A percentile compares a stretch with the other conserved stretches of the same genome.
Evolutionary conservation across 2,329 filamentous ascomycete species (phyloP).

Genomic region (Sclerotinia minor): DNA sequence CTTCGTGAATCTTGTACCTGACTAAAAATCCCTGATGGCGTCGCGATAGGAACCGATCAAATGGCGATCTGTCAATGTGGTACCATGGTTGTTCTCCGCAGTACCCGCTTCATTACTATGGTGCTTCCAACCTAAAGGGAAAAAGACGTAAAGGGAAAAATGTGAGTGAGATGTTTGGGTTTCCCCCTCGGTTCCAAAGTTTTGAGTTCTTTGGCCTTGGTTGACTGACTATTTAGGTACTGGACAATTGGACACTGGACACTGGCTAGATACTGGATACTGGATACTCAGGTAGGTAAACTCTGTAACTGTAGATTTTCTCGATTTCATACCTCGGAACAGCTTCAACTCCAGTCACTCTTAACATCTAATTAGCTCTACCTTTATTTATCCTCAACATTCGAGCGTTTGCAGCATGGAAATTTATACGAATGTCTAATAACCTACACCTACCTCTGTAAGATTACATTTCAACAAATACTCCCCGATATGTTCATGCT

Average conservation of each 20-base stretch:
- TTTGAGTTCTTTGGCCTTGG: not conserved
- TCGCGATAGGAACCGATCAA: constrained; percentile 20
- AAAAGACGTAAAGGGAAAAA: not conserved
- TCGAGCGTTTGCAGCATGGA: not conserved
- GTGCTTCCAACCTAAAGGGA: not conserved
- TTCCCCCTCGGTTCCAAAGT: not conserved
- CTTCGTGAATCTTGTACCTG: constrained; percentile 20
- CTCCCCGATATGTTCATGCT: not conserved
- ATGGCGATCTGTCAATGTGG: constrained; percentile 20
- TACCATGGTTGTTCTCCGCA: constrained; percentile 14
- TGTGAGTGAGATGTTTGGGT: not conserved
- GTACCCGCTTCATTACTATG: constrained; percentile 7
- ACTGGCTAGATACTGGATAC: no score
- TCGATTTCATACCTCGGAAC: not conserved
- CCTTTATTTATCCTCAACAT: not conserved
- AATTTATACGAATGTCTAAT: not conserved
- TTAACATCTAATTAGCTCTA: not conserved
- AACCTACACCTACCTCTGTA: no score
- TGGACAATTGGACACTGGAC: not conserved
- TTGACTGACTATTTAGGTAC: not conserved
- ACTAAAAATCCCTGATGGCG: constrained; percentile 18
- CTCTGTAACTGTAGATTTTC: not conserved
- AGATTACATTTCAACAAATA: no score
- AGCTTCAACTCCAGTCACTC: not conserved
- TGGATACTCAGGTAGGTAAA: no score